Conservation (phyloP, 2,329 filamentous ascomycete genomes). For the Colletotrichum sp. region DNA sequence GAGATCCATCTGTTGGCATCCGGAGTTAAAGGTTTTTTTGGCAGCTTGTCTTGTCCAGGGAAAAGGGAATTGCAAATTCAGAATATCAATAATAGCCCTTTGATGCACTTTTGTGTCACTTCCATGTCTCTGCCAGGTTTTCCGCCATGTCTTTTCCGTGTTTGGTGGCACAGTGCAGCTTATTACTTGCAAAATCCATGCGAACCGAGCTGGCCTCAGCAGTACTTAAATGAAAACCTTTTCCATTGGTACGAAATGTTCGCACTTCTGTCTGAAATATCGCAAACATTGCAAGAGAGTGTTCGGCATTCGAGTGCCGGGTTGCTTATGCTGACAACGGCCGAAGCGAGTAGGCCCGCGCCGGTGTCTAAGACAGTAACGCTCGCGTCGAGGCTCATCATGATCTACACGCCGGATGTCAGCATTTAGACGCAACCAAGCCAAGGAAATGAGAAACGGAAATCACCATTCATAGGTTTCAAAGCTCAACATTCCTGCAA, state of each 20-base stretch:
- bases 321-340: background rate
- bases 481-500: background rate
- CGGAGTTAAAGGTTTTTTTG: background rate
- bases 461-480: background rate
- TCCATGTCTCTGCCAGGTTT: background rate
- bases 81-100: background rate
- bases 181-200: background rate
- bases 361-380: background rate
- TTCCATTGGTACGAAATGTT: background rate
- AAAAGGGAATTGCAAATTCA: background rate
- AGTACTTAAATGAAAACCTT: background rate
- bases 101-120: background rate
- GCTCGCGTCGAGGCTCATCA: background rate
- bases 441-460: background rate
- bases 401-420: background rate
- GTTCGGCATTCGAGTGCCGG: background rate
- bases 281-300: background rate
- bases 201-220: background rate
- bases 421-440: background rate
- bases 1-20: background rate
- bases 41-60: background rate
- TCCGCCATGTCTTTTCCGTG: background rate
- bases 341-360: background rate
- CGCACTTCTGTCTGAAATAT: fast-evolving
- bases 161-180: background rate